Percentiles rank a stretch among this genome's conserved stretches.
These are phyloP conservation scores for Magnusiomyces magnusii DNA, from an alignment of 1,139 yeast species.

Conservation along the genomic window DNA sequence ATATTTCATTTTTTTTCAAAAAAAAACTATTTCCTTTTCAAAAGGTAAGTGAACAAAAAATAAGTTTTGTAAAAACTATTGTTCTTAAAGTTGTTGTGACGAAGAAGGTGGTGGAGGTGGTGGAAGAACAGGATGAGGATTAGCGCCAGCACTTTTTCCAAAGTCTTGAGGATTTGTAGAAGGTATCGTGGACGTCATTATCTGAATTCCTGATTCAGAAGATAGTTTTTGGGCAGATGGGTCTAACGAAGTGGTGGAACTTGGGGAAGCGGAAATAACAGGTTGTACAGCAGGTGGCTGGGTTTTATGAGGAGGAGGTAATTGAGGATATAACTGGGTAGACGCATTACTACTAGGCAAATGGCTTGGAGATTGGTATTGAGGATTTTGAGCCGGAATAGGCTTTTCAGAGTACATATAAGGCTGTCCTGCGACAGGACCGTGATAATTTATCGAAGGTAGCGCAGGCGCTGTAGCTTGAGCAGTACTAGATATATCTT, in stretches of 20 bases:
- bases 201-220: neutral
- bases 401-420: neutral
- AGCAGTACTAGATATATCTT: neutral
- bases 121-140: neutral
- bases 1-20: neutral
- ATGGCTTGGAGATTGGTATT: neutral
- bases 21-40: neutral
- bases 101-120: too few species aligned
- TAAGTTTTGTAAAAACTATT: neutral
- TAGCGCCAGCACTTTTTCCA: slow-evolving; percentile 3
- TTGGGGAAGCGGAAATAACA: neutral
- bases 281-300: neutral
- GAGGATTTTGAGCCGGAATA: neutral
- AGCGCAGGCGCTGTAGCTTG: slow-evolving; percentile 1
- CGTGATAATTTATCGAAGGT: neutral
- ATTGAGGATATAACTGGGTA: neutral
- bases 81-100: neutral
- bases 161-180: neutral
- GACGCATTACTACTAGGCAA: neutral
- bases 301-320: neutral
- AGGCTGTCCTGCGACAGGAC: neutral
- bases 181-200: neutral
- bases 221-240: neutral
- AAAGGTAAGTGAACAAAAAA: too few species aligned
- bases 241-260: neutral